Evolutionary conservation across 116 monocot species (phyloP).

Genomic region (Posidonia oceanica): DNA sequence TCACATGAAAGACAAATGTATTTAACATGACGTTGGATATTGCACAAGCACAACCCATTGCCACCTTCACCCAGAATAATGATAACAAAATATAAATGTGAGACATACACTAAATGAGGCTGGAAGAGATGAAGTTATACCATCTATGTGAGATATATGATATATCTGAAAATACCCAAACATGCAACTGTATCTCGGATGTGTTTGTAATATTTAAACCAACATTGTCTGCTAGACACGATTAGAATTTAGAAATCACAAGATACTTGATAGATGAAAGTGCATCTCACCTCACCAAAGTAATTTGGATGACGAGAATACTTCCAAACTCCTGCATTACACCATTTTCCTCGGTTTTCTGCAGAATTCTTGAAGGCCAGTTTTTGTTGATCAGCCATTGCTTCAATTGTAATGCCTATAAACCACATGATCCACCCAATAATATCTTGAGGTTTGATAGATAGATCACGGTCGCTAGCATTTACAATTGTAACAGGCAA

Average conservation of each 20-base stretch:
- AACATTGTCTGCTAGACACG: too few species aligned
- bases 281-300: slow-evolving; percentile 75
- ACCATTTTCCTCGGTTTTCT: slow-evolving; percentile 75
- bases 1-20: too few species aligned
- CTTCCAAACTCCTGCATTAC: slow-evolving; percentile 77
- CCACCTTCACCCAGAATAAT: too few species aligned
- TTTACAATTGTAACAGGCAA: slow-evolving; percentile 85
- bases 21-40: too few species aligned
- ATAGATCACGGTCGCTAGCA: slow-evolving; percentile 55
- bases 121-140: too few species aligned
- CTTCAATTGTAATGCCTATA: slow-evolving; percentile 58
- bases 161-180: too few species aligned
- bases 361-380: slow-evolving; percentile 65
- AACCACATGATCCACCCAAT: slow-evolving; percentile 89
- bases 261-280: background rate
- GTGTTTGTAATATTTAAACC: too few species aligned
- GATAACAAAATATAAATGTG: too few species aligned
- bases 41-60: too few species aligned
- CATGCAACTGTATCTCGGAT: too few species aligned
- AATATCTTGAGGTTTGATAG: slow-evolving; percentile 61
- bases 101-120: too few species aligned
- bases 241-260: background rate
- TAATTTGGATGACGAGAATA: slow-evolving; percentile 95
- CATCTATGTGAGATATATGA: too few species aligned
- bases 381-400: slow-evolving; percentile 82